These are phyloP conservation scores for Lepidium didymum DNA, from an alignment of 345 rosid species.

Conservation along the genomic window DNA sequence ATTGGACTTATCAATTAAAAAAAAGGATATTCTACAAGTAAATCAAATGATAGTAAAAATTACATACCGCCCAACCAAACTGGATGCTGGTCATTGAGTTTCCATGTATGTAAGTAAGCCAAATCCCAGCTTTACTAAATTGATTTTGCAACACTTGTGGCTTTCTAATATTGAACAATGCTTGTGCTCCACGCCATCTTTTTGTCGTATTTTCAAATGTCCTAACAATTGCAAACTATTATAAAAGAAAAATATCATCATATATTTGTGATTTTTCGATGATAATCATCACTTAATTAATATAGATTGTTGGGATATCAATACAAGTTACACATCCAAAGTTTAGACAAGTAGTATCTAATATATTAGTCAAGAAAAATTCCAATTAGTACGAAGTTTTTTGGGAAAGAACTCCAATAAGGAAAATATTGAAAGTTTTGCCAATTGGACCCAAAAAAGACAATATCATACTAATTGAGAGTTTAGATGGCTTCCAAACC, in stretches of 20 bases:
- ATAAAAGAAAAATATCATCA: neutral
- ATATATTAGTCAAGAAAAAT: too few relatives aligned
- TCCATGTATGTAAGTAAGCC: constrained; percentile 13
- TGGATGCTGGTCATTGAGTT: constrained; percentile 7
- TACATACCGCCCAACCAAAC: constrained; percentile 27
- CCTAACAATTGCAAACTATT: constrained; percentile 18
- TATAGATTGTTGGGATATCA: too few relatives aligned
- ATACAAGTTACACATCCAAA: too few relatives aligned
- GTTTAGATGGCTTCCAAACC: too few relatives aligned
- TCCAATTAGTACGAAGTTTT: too few relatives aligned
- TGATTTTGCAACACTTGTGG: neutral
- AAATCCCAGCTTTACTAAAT: constrained; percentile 23
- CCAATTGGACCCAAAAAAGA: too few relatives aligned
- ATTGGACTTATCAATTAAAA: too few relatives aligned
- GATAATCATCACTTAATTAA: neutral
- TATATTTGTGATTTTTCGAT: neutral
- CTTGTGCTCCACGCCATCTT: constrained; percentile 25
- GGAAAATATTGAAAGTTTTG: too few relatives aligned
- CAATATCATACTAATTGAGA: too few relatives aligned
- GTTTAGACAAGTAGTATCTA: too few relatives aligned
- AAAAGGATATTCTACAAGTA: neutral
- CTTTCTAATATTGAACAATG: constrained; percentile 12
- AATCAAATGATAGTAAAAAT: neutral
- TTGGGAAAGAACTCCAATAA: too few relatives aligned
- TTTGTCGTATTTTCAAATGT: constrained; percentile 15